Conservation (phyloP, 2,329 filamentous ascomycete species). For the Ramularia endophylla region DNA sequence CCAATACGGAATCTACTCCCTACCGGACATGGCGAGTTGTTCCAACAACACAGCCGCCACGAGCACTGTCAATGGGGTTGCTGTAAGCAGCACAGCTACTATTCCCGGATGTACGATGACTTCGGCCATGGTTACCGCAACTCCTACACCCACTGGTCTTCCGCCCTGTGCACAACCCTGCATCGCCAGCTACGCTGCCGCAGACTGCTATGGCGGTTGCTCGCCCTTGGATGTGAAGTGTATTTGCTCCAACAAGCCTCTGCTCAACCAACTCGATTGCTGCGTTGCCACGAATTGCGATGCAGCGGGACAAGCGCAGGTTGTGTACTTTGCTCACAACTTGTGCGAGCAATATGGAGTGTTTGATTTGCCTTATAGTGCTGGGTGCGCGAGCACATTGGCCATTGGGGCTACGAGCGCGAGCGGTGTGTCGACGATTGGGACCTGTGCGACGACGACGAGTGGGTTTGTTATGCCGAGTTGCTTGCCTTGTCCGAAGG, state of each 20-base stretch:
- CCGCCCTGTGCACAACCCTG: constrained; percentile 30
- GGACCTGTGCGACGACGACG: too few species aligned
- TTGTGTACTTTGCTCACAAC: too few species aligned
- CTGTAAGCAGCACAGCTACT: too few species aligned
- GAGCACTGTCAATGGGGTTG: too few species aligned
- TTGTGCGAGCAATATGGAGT: too few species aligned
- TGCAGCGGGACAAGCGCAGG: not conserved
- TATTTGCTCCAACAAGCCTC: constrained; percentile 35
- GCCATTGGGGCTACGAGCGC: too few species aligned
- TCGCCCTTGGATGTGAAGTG: constrained; percentile 35
- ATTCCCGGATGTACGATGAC: not conserved
- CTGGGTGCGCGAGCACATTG: too few species aligned
- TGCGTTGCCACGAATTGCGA: constrained; percentile 35
- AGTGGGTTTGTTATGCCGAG: too few species aligned
- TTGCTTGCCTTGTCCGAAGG: too few species aligned
- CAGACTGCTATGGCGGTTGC: constrained; percentile 31
- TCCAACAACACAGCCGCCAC: too few species aligned
- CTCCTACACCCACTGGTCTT: constrained; percentile 15
- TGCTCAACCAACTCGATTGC: constrained; percentile 36
- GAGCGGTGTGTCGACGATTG: too few species aligned
- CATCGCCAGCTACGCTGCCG: constrained; percentile 25
- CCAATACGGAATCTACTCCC: constrained; percentile 32
- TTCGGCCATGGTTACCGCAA: not conserved
- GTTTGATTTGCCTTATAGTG: too few species aligned
- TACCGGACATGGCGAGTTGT: constrained; percentile 37